Percentiles rank a stretch among this genome's conserved stretches.
phyloP scores from a whole-genome alignment of 202 grass and related monocot genomes.

The Cymbopogon flexuosus region DNA sequence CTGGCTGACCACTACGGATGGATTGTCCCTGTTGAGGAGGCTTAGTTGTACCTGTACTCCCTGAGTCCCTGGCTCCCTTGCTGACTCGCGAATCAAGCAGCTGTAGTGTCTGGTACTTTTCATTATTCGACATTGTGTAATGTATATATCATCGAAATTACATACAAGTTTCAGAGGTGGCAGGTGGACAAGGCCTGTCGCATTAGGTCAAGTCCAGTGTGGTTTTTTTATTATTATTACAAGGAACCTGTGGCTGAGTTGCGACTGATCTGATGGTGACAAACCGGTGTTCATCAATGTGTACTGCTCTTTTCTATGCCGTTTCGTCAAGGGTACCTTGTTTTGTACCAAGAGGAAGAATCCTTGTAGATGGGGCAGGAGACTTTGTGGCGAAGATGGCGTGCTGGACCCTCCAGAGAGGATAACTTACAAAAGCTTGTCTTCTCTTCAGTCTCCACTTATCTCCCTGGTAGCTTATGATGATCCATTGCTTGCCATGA shows the following conservation, averaged over 20 bases:
- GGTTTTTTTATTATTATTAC: no score
- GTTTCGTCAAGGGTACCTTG: background rate
- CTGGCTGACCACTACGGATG: background rate
- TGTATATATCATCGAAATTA: background rate
- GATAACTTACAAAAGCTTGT: background rate
- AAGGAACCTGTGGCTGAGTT: background rate
- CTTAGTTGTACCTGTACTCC: background rate
- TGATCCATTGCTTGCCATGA: slow-evolving; percentile 10
- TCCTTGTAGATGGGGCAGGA: background rate
- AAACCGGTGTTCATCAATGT: background rate
- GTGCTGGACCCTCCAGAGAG: background rate
- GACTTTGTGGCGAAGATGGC: background rate
- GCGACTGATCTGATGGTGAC: background rate
- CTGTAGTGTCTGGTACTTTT: background rate
- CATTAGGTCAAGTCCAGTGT: background rate
- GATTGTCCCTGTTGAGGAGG: background rate
- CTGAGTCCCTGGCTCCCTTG: background rate
- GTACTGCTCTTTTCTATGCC: background rate
- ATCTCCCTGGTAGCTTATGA: background rate
- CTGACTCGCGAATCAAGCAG: background rate
- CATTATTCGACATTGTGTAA: background rate
- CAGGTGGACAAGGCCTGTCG: background rate
- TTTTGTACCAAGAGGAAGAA: slow-evolving; percentile 12
- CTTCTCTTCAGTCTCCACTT: background rate
- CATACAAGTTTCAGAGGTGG: background rate